Conservation (phyloP, 225 moss, liverwort and hornwort genomes). For the Polytrichum commune region DNA sequence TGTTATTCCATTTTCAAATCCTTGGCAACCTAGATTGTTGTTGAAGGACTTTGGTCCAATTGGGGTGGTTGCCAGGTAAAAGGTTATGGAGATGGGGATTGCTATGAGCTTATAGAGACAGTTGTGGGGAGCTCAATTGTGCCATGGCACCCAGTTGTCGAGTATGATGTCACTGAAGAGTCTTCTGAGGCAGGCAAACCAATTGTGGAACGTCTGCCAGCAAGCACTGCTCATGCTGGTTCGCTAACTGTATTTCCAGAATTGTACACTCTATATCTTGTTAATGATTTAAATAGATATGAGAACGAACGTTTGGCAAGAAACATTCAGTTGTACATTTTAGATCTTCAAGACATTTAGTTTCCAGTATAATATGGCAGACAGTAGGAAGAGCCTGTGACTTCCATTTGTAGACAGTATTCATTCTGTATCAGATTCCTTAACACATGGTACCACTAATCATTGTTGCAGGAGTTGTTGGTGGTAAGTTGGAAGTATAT, state of each 20-base stretch:
- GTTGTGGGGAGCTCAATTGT: constrained; percentile 58
- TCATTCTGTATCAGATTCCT: no score
- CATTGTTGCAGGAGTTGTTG: constrained; percentile 38
- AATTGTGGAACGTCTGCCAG: constrained; percentile 41
- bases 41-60: constrained; percentile 1
- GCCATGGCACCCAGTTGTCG: constrained; percentile 46
- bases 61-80: constrained; percentile 44
- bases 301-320: no score
- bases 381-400: no score
- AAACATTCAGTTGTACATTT: no score
- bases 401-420: no score
- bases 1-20: background rate
- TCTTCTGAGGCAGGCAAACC: constrained; percentile 29
- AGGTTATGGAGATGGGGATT: constrained; percentile 40
- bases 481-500: constrained; percentile 56
- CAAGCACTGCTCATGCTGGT: constrained; percentile 38
- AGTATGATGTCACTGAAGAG: constrained; percentile 30
- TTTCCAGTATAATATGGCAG: no score
- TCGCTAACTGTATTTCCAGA: background rate
- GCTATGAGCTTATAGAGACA: constrained; percentile 79
- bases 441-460: no score
- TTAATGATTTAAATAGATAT: no score
- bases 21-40: background rate
- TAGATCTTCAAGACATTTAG: no score
- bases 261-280: no score